phyloP scores from a whole-genome alignment of 2,329 filamentous ascomycete species.

The Phialophora verrucosa region DNA sequence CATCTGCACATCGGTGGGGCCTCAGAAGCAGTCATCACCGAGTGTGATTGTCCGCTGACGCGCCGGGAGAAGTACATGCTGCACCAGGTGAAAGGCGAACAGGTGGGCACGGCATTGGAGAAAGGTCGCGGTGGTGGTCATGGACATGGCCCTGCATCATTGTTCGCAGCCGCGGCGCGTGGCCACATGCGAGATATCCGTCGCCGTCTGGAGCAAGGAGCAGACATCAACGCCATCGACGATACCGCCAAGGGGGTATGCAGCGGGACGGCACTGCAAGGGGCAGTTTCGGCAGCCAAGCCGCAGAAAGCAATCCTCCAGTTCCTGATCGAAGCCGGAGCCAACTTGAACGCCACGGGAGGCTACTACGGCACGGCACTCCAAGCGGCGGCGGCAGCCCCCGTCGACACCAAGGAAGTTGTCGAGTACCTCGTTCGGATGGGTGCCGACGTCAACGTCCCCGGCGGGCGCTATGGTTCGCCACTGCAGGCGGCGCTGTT shows the following conservation, averaged over 20 bases:
- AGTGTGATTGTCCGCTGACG: not conserved
- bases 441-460: not conserved
- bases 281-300: not conserved
- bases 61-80: not conserved
- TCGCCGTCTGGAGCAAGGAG: not conserved
- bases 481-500: not conserved
- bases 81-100: not conserved
- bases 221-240: not conserved
- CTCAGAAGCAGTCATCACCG: not conserved
- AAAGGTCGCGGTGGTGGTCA: not conserved
- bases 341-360: not conserved
- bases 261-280: not conserved
- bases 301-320: not conserved
- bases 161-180: not conserved
- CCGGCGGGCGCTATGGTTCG: not conserved
- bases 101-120: not conserved
- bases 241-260: not conserved
- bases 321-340: not conserved
- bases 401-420: not conserved
- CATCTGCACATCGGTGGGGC: slow-evolving; percentile 2
- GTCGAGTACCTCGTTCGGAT: not conserved
- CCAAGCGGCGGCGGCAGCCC: not conserved
- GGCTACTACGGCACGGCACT: not conserved
- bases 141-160: too few species aligned
- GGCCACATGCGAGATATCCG: not conserved